These are phyloP conservation scores for Diplogelasinospora grovesii DNA, from an alignment of 495 filamentous ascomycete species.

Conservation along the genomic window DNA sequence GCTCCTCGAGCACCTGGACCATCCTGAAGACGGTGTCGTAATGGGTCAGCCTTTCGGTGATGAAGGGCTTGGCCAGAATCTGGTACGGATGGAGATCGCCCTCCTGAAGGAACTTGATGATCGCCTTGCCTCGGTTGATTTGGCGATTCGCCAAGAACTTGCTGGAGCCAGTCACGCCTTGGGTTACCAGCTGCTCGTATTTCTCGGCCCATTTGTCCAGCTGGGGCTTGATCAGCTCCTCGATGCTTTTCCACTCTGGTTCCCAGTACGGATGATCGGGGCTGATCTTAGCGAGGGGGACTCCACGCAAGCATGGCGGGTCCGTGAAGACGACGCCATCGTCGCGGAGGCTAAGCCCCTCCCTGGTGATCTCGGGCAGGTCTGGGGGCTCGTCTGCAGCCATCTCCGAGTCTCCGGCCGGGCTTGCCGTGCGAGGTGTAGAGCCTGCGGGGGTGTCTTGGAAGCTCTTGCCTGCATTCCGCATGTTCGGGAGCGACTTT, in stretches of 20 bases:
- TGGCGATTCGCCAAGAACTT: conserved; percentile 41
- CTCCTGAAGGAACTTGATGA: conserved; percentile 35
- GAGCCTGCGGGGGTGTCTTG: not conserved
- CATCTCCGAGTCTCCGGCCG: conserved; percentile 10
- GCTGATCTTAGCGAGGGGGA: conserved; percentile 39
- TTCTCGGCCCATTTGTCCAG: conserved; percentile 33
- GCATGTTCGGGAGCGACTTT: conserved; percentile 17
- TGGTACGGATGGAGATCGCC: conserved; percentile 44
- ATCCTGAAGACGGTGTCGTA: conserved; percentile 45
- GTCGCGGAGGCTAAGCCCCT: conserved; percentile 28
- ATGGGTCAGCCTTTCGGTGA: conserved; percentile 33
- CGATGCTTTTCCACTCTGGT: conserved; percentile 32
- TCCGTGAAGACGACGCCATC: conserved; percentile 33
- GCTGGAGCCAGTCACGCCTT: conserved; percentile 21
- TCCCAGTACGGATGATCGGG: conserved; percentile 41
- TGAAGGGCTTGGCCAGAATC: conserved; percentile 35
- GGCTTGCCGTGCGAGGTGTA: conserved; percentile 12
- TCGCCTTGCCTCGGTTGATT: conserved; percentile 37
- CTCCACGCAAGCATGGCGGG: conserved; percentile 35
- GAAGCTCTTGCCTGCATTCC: conserved; percentile 3
- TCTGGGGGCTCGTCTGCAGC: conserved; percentile 6
- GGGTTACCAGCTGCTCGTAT: conserved; percentile 19
- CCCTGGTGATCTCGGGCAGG: conserved; percentile 32
- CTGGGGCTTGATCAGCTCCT: conserved; percentile 21
- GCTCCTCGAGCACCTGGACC: conserved; percentile 37